Base-by-base conservation (phyloP, 768 basidiomycete species). In the Termitomyces bulborhizus region DNA sequence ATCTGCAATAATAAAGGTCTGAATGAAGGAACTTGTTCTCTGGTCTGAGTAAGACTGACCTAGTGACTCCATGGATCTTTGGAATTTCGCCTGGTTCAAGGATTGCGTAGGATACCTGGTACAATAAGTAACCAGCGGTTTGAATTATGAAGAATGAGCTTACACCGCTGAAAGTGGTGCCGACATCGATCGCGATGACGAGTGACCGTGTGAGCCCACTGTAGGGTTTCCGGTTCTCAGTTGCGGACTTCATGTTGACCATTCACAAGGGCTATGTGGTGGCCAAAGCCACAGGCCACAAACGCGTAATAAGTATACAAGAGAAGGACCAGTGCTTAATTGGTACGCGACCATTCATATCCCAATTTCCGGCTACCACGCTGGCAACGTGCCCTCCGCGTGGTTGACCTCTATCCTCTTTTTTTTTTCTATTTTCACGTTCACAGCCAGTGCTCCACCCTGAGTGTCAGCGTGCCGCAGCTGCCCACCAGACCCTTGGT, bases 131-230 rank as follows among this genome's bases (percentile, higher is more conserved):
- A 50, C 46, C 47, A 54, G 46, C 31, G 34, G 24, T 29, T 54
- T 39, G 26, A 46, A 47, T 37, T 11, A 40, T 26, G 26, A 32
- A 50, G 39, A 4, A 12, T 18, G 18, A 54, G 62, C 71, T 63
- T 68, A 85, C 89, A 15, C 89, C 89, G 62, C 85, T 87, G 64
- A 90, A 90, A 0, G 89, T 91, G 0, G 88, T 91, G 26, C 89
- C 89, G 59, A 91, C 80, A 63, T 91, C 89, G 68, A 91, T 81
- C 5, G 89, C 88, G 62, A 91, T 77, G 58, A 86, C 87, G 52
- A 91, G 79, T 55, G 85, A 80, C 61, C 87, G 78, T 16, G 72
- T 70, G 12, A 75, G 63, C 45, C 89, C 89, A 6, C 70, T 76
- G 67, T 88, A 90, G 24, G 88, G 89, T 69, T 87, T 89, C 54